Evolutionary conservation across 2,329 filamentous ascomycete species (phyloP).

Genomic region (Cladobotryum mycophilum): DNA sequence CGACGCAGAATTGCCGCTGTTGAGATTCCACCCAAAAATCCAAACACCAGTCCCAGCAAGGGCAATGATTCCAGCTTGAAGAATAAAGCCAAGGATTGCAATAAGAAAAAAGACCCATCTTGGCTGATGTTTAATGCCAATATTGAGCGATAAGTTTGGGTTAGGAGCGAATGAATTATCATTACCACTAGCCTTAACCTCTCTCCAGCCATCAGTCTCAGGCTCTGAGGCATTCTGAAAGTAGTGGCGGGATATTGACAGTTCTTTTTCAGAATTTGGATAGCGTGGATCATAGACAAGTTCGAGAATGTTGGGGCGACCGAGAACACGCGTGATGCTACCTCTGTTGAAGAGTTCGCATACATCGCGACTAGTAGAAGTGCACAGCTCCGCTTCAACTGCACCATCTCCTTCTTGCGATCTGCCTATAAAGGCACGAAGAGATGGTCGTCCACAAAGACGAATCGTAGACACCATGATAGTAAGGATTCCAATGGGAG

Average conservation of each 20-base stretch:
- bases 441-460: slow-evolving; percentile 22
- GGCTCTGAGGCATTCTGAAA: neutral
- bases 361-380: slow-evolving; percentile 33
- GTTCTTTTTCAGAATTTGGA: neutral
- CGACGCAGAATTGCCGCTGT: neutral
- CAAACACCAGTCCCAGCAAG: slow-evolving; percentile 12
- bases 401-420: slow-evolving; percentile 27
- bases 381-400: slow-evolving; percentile 34
- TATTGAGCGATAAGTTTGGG: slow-evolving; percentile 5
- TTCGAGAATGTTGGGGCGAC: slow-evolving; percentile 27
- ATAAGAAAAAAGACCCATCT: neutral
- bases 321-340: slow-evolving; percentile 26
- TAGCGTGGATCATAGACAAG: slow-evolving; percentile 17
- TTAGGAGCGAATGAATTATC: slow-evolving; percentile 4
- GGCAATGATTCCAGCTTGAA: neutral
- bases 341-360: slow-evolving; percentile 33
- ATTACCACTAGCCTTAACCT: neutral
- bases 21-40: slow-evolving; percentile 10
- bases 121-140: slow-evolving; percentile 1
- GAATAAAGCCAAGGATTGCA: neutral
- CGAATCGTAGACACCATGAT: slow-evolving; percentile 27
- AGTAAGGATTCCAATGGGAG: slow-evolving; percentile 35
- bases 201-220: neutral
- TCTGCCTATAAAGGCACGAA: slow-evolving; percentile 34
- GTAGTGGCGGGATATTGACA: neutral